Percentiles rank a stretch among this genome's conserved stretches.
Conservation (phyloP, 108 stramenopile species). For the Ochromonas danica region DNA sequence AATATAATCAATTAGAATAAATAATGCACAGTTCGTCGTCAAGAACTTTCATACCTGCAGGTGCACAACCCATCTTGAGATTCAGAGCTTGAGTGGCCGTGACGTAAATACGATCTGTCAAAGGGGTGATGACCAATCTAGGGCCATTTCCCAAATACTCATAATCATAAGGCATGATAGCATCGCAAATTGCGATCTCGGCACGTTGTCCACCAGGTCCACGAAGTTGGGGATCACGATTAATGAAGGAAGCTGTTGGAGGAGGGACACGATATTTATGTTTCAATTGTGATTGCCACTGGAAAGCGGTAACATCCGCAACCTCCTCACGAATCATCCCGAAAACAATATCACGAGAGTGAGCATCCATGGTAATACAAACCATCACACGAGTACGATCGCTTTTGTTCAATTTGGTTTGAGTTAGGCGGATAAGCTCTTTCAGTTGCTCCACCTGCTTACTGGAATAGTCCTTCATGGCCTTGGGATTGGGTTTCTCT, state of each 20-base stretch:
- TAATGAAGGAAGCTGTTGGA: constrained; percentile 52
- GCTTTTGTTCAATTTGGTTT: constrained; percentile 65
- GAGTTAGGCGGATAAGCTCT: constrained; percentile 70
- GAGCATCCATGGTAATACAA: constrained; percentile 78
- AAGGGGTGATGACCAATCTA: constrained; percentile 73
- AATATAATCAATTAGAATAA: background rate
- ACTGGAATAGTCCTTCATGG: constrained; percentile 57
- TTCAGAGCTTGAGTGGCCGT: constrained; percentile 77
- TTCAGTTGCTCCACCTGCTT: constrained; percentile 66
- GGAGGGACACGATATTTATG: constrained; percentile 73
- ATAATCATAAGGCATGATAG: constrained; percentile 71
- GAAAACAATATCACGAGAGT: constrained; percentile 71
- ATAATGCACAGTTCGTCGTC: background rate
- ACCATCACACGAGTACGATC: constrained; percentile 73
- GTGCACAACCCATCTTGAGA: constrained; percentile 76
- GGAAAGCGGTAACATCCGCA: constrained; percentile 54
- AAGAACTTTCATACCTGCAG: constrained; percentile 49
- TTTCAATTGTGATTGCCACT: constrained; percentile 80
- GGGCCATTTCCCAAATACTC: constrained; percentile 78
- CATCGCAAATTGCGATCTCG: constrained; percentile 73
- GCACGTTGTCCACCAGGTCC: constrained; percentile 61
- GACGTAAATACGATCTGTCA: constrained; percentile 75
- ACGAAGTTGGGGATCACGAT: constrained; percentile 63
- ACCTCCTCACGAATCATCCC: constrained; percentile 67
- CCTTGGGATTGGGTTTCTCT: constrained; percentile 52